Evolutionary conservation across 768 basidiomycete species (phyloP), one percentile per base, ranked within the genome.

Genomic region (Mycena olivaceomarginata): DNA sequence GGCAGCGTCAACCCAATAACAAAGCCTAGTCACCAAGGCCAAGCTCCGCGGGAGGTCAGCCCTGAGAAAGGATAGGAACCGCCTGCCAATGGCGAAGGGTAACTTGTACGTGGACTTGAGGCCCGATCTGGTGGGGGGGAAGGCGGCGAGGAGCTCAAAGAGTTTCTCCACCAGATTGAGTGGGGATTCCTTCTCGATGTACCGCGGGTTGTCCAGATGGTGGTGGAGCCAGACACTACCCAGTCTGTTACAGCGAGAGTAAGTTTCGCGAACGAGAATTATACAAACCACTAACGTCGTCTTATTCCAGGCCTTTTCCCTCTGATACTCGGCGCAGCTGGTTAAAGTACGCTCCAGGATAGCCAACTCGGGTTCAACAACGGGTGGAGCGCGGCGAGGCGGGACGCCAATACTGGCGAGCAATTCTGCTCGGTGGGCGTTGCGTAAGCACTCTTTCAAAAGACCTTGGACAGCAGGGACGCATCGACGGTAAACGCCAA

Each of bases 391-490:
- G 45, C 46, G 63, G 51, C 16, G 46, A 37, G 41, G 59, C n/a
- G 72, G 67, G 41, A 78, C 12, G 11, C 77, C 73, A 40, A 78
- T 63, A 46, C 51, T 78, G 68, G 22, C 39, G 53, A 69, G 67
- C 18, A 78, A 39, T 16, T 78, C 68, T 48, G 16, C 22, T 22
- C 77, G 73, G 8, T 53, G 43, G 37, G 76, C 74, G 45, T 70
- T 65, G 46, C 41, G 4, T 10, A 80, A 65, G 43, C 71, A 69
- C 51, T 75, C 74, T 45, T 70, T 69, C 62, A n/a, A 75, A 41
- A 64, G 74, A 43, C 2, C 59, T 70, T 80, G 79, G 25, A 77
- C 70, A 12, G 79, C 76, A 69, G 79, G 79, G 51, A 80, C 77
- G 67, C 79, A 74, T 51, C 67, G 77, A 67, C 11, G 73, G 65